phyloP scores from a whole-genome alignment of 2,329 filamentous ascomycete species.

The Diplocarpon mali region DNA sequence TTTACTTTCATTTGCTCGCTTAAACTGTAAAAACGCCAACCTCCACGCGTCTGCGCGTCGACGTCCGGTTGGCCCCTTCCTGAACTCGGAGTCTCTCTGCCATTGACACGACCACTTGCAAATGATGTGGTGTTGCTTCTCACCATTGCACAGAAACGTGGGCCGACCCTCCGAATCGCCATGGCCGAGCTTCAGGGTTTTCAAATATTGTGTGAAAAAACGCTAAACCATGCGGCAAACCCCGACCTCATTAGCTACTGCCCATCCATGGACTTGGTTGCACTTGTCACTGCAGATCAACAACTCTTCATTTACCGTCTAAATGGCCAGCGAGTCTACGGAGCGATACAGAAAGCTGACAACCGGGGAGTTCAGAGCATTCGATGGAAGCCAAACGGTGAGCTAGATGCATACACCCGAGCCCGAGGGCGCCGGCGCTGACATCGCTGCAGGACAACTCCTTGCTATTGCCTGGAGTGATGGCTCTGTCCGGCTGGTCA shows the following conservation, averaged over 20 bases:
- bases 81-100: neutral
- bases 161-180: neutral
- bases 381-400: constrained; percentile 29
- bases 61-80: neutral
- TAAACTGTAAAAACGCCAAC: constrained; percentile 2
- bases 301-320: constrained; percentile 68
- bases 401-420: neutral
- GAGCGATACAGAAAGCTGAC: constrained; percentile 28
- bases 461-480: constrained; percentile 79
- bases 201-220: constrained; percentile 43
- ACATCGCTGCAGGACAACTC: constrained; percentile 46
- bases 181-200: constrained; percentile 16
- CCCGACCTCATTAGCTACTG: constrained; percentile 59
- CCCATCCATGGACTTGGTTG: constrained; percentile 75
- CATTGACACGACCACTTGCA: neutral
- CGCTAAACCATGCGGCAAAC: constrained; percentile 43
- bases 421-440: constrained; percentile 1
- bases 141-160: neutral
- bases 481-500: constrained; percentile 64
- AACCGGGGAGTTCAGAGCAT: constrained; percentile 30
- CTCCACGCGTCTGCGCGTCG: neutral
- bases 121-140: neutral
- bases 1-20: neutral
- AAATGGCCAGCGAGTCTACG: constrained; percentile 60
- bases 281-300: constrained; percentile 56